phyloP scores from a whole-genome alignment of 768 basidiomycete genomes.

The Lenzites betulinus region DNA sequence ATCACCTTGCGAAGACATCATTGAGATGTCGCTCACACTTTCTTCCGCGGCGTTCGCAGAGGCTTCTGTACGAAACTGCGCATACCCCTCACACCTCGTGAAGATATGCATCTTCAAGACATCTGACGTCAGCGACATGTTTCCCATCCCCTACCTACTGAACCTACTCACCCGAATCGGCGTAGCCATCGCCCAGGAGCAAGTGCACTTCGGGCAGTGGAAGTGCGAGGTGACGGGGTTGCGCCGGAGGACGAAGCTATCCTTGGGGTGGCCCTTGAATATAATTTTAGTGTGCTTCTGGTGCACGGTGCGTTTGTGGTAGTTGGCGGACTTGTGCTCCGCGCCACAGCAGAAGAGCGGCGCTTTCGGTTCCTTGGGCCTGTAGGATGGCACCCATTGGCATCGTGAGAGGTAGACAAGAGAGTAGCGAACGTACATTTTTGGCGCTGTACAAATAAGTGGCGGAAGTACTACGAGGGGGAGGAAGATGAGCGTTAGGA shows the following conservation, averaged over 20 bases:
- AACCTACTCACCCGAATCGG: constrained; percentile 10
- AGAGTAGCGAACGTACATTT: neutral
- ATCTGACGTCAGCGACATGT: neutral
- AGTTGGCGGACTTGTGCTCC: constrained; percentile 7
- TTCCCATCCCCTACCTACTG: neutral
- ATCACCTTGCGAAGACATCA: too few species aligned
- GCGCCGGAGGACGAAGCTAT: constrained; percentile 2
- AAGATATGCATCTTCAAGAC: constrained; percentile 5
- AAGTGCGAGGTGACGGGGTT: constrained; percentile 12
- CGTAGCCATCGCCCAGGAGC: constrained; percentile 9
- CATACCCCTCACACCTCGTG: constrained; percentile 4
- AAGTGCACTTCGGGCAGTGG: constrained; percentile 18
- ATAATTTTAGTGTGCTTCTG: constrained; percentile 14
- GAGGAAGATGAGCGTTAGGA: neutral
- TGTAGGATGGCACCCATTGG: neutral
- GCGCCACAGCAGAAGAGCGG: constrained; percentile 17
- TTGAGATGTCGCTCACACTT: neutral
- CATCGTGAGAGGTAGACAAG: neutral
- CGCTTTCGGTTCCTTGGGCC: constrained; percentile 9
- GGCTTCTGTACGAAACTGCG: constrained; percentile 2
- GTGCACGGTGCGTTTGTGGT: constrained; percentile 14
- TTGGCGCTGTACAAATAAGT: too few species aligned
- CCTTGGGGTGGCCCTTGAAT: constrained; percentile 5
- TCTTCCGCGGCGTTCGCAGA: neutral
- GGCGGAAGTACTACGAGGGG: neutral